Evolutionary conservation across 805 yeast species (phyloP), one percentile per base, ranked within the genome.

Genomic region (Nakazawaea anatomiae): DNA sequence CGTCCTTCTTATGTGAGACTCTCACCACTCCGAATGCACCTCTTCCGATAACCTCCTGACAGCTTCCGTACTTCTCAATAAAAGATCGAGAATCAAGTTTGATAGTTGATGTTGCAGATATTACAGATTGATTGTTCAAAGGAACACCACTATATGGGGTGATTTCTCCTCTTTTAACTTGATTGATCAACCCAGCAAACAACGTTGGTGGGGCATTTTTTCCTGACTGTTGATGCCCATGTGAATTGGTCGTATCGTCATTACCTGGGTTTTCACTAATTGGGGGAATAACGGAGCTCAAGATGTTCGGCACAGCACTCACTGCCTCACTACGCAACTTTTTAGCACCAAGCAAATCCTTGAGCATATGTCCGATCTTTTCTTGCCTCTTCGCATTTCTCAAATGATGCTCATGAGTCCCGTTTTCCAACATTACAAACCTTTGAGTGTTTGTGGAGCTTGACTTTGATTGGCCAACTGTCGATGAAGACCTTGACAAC

Each of bases 1-100:
- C 60, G 47, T 45, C 62, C 59, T 79, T 82, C 64, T 85, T 85
- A 71, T 91, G 97, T 6, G 96, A 79, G 5, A 94, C 80, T 54
- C 97, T 75, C 25, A 92, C 98, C 44, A 89, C 89, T 18, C 99
- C 99, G 71, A 87, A 92, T 0, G 97, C 83, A 25, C 98, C 98
- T 47, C 87, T 79, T 29, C 99, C 99, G 55, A 94, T 80, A 45
- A 91, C 88, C 65, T 92, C 98, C 67, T 89, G 96, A 65, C 98
- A 92, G 48, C 87, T 78, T 42, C 99, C 99, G 65, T 92, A 92
- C 64, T 91, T 87, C 58, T 90, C 91, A 7, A 82, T 85, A 65
- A 92, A 86, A 8, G 91, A 80, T 45, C 81, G 61, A 36, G 71
- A 61, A 59, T 74, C 80, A 51, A 63, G 63, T 50, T 58, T 56